Evolutionary conservation across 352 stramenopile genomes (phyloP), one percentile per base, ranked within the genome.

Genomic region (Pythium monospermum): DNA sequence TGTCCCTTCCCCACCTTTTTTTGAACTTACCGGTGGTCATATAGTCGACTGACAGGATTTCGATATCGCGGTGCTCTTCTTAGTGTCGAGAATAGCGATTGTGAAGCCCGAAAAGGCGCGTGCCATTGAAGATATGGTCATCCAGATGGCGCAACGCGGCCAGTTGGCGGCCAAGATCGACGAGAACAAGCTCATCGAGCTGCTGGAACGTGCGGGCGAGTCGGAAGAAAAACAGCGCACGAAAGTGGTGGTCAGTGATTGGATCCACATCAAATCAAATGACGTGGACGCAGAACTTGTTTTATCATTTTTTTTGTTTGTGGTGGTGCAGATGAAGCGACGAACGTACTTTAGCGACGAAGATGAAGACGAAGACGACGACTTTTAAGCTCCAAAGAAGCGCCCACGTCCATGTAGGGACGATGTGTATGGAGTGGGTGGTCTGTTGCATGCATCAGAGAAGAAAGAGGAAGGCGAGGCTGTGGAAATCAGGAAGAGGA

Each of bases 321-420:
- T 41, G 30, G 7, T 13, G 7, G 30, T 13, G 49, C 57, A 92
- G 83, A 87, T 94, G 62, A 91, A 94, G 61, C 77, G 83, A 45
- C 80, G 83, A 57, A 91, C 78, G 68, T 90, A 91, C 61, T 94
- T 94, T 51, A 91, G 78, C 48, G 83, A 94, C 50, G 83, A 94
- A 59, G 83, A 94, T n/a, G 78, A 91, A 0, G 73, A 94, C 12
- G 81, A 94, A 52, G 81, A 91, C 47, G 83, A 93, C 48, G 55
- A 63, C 42, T 63, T 63, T 36, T 63, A 47, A 57, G 8, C n/a
- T n/a, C n/a, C n/a, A n/a, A n/a, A n/a, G n/a, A n/a, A n/a, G n/a
- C n/a, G n/a, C n/a, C n/a, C n/a, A n/a, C n/a, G n/a, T n/a, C n/a
- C n/a, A n/a, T n/a, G n/a, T n/a, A n/a, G n/a, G n/a, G n/a, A n/a